Conservation (phyloP, 805 yeast species). For the Zygotorulaspora sp. region DNA sequence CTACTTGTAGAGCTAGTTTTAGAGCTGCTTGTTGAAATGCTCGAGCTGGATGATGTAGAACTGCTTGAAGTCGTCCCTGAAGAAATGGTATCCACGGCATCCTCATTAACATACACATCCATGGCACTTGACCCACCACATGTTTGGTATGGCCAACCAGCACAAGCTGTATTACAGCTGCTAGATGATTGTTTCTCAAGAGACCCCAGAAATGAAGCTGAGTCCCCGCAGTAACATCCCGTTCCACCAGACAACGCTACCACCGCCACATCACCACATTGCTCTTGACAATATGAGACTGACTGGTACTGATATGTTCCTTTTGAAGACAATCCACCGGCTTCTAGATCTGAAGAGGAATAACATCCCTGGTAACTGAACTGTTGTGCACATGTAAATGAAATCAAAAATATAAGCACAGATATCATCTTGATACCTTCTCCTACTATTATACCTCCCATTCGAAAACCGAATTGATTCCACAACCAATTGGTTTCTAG, state of each 20-base stretch:
- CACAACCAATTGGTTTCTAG: too few relatives aligned
- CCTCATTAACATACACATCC: slow-evolving; percentile 42
- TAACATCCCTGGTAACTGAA: slow-evolving; percentile 38
- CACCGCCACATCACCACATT: slow-evolving; percentile 47
- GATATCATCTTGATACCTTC: not conserved
- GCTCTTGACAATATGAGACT: slow-evolving; percentile 48
- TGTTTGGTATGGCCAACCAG: slow-evolving; percentile 54
- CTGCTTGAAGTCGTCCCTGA: slow-evolving; percentile 1
- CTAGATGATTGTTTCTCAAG: slow-evolving; percentile 32
- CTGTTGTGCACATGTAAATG: slow-evolving; percentile 5
- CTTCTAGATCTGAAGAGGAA: slow-evolving; percentile 23
- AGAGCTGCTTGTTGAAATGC: slow-evolving; percentile 3
- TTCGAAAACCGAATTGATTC: not conserved
- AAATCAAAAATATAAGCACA: not conserved
- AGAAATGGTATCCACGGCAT: slow-evolving; percentile 4
- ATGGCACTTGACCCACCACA: slow-evolving; percentile 61
- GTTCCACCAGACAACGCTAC: slow-evolving; percentile 52
- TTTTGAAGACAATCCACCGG: slow-evolving; percentile 29
- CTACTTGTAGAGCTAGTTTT: not conserved
- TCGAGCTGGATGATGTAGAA: slow-evolving; percentile 1
- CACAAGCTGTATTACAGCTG: slow-evolving; percentile 47
- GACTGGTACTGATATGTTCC: slow-evolving; percentile 58
- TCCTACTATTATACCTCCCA: slow-evolving; percentile 3
- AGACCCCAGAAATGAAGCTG: slow-evolving; percentile 26
- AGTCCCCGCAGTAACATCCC: slow-evolving; percentile 64